A percentile compares a stretch with the other conserved stretches of the same genome.
Conservation (phyloP, 1,284 basidiomycete genomes). For the Ustilago lituana region DNA sequence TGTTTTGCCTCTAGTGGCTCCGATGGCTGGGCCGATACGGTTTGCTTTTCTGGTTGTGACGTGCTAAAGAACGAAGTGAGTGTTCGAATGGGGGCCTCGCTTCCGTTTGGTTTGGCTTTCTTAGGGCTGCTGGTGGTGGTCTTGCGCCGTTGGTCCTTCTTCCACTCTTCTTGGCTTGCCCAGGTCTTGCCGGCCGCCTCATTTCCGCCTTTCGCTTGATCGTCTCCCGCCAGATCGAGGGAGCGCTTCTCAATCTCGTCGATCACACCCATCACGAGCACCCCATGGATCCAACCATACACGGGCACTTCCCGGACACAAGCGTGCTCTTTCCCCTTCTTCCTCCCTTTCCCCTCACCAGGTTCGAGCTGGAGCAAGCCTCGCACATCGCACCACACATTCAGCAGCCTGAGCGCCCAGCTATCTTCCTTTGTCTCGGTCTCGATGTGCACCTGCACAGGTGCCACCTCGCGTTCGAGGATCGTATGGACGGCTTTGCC, state of each 20-base stretch:
- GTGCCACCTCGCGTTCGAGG: slow-evolving; percentile 79
- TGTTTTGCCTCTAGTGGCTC: neutral
- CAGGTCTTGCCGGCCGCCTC: slow-evolving; percentile 21
- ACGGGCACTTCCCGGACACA: slow-evolving; percentile 59
- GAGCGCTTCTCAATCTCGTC: slow-evolving; percentile 54
- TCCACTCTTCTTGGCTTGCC: slow-evolving; percentile 56
- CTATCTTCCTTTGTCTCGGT: slow-evolving; percentile 74
- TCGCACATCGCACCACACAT: slow-evolving; percentile 45
- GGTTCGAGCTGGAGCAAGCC: slow-evolving; percentile 10
- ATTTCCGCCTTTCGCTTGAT: fast-evolving
- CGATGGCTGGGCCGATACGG: too few species aligned
- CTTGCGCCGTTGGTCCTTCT: slow-evolving; percentile 29
- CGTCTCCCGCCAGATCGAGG: neutral
- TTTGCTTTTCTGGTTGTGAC: neutral
- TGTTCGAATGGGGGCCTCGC: neutral
- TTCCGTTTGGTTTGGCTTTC: slow-evolving; percentile 12
- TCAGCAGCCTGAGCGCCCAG: slow-evolving; percentile 76
- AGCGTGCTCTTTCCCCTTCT: slow-evolving; percentile 5
- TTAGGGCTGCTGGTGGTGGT: slow-evolving; percentile 14
- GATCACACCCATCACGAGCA: slow-evolving; percentile 58
- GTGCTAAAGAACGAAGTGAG: slow-evolving; percentile 27
- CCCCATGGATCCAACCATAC: slow-evolving; percentile 55
- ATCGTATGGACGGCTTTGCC: slow-evolving; percentile 76
- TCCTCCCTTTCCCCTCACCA: neutral
- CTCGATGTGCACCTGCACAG: slow-evolving; percentile 70